Evolutionary conservation across 2,329 filamentous ascomycete genomes (phyloP), one percentile per base, ranked within the genome.

Genomic region (Aspergillus caelatus): DNA sequence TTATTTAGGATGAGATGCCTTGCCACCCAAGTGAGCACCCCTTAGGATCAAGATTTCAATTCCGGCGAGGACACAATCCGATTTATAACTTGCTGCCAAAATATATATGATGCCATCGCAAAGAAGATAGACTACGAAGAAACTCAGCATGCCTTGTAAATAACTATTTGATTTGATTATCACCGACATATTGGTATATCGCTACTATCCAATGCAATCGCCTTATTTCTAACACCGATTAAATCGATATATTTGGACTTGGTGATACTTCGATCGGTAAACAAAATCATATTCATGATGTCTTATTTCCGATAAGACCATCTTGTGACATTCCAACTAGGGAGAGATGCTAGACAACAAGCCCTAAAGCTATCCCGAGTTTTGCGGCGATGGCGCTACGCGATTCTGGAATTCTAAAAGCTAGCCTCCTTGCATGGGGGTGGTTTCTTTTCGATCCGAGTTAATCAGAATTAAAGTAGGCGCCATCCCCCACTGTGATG

Each of bases 391-490:
- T 1, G 21, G 43, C n/a, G 43, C 21, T 46, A 26, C 11, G 2
- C 11, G n/a, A 46, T 23, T 26, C 52, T 55, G 54, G 46, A 36
- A 32, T 61, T 46, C 48, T 48, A 41, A 39, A 54, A 62, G 28
- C 26, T 16, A 48, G 19, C 58, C 41, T 55, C 60, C 67, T 68
- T 68, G 67, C 67, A 66, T 65, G 58, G 39, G 43, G 32, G 11
- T 53, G 46, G 43, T 60, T 46, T 46, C 39, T 57, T 19, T 52
- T 58, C 46, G 61, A 39, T 19, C 53, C 30, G 53, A 68, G 60
- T 65, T 66, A 60, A 69, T 63, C 58, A 58, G 60, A 61, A 70
- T 67, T 69, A 69, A 67, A 63, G 66, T 70, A 69, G 59, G 62
- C 68, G 64, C 67, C 66, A 69, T 69, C 67, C 63, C 66, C 58